Base-by-base conservation (phyloP, 768 basidiomycete genomes). In the Inosperma sp. region DNA sequence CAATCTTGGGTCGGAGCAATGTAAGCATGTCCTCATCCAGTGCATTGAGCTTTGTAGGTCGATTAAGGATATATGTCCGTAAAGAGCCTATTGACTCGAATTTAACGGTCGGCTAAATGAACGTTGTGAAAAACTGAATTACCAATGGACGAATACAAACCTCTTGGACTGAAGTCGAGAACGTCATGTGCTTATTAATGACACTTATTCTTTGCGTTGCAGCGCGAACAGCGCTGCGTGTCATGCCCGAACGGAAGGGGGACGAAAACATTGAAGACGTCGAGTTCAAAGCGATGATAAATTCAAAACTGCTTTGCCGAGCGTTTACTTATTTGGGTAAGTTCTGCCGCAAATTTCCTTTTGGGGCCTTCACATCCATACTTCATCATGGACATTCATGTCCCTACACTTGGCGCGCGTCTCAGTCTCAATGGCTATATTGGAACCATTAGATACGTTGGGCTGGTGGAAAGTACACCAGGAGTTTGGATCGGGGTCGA, bases 401-500 rank as follows among this genome's bases (percentile, higher is more conserved):
- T 70, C 41, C 77, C 19, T 27, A 54, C 12, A 25, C 9, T 75
- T 29, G 84, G 81, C 52, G 72, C 78, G 37, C 80, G 89, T 48
- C 71, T 91, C 58, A 67, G 56, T 56, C 65, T 78, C 48, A 68
- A 73, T 47, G 79, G 75, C 16, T 63, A 82, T 59, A 62, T 78
- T 36, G 91, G 86, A 2, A 91, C 88, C 4, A 67, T 95, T 55
- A 80, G 68, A 66, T 93, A 78, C 61, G 67, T 77, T 12, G 92
- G 92, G 2, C 55, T 65, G 1, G 82, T 94, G 16, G 70, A 79
- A 14, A 77, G 77, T 12, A 82, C 88, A 0, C 60, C 68, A 3
- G 89, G 88, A 3, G 58, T 67, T 10, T 98, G 94, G 94, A 75
- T 93, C n/a, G 95, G 95, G n/a, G 79, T 97, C 40, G 95, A 98